Percentiles rank a stretch among this genome's conserved stretches.
These are phyloP conservation scores for Talaromyces islandicus DNA, from an alignment of 2,329 filamentous ascomycete genomes.

Conservation along the genomic window DNA sequence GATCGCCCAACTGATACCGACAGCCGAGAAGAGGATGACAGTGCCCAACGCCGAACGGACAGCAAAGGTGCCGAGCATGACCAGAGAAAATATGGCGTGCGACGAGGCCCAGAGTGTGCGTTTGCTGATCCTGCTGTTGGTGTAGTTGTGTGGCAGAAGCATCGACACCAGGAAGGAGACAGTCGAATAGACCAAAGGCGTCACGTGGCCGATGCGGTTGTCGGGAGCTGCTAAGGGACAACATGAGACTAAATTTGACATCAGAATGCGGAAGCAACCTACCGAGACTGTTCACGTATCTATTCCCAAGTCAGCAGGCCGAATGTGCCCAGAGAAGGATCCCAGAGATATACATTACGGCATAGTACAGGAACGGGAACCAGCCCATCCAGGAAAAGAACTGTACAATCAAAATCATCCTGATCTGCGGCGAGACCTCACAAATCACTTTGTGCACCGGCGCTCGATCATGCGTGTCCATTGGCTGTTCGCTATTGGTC, in stretches of 20 bases:
- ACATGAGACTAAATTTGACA: too few relatives aligned
- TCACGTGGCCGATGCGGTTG: not conserved
- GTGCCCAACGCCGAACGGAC: not conserved
- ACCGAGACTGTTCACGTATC: not conserved
- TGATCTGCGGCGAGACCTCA: not conserved
- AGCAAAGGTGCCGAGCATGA: not conserved
- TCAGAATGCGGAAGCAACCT: not conserved
- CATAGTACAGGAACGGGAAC: slow-evolving; percentile 1
- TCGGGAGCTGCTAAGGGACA: not conserved
- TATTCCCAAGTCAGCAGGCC: not conserved
- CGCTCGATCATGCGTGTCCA: too few relatives aligned
- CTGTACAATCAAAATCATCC: not conserved
- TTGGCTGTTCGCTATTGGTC: not conserved
- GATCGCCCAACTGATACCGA: not conserved
- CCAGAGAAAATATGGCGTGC: not conserved
- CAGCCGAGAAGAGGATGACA: not conserved
- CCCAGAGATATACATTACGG: not conserved
- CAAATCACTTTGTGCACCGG: not conserved
- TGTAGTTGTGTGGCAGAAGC: not conserved
- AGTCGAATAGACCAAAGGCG: not conserved
- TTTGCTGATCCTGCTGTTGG: not conserved
- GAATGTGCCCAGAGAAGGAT: not conserved
- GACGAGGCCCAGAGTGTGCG: not conserved
- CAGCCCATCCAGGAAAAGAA: slow-evolving; percentile 2
- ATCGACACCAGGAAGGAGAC: not conserved